These are phyloP conservation scores for Cajanus cajan DNA, from an alignment of 306 rosid species.

Conservation along the genomic window DNA sequence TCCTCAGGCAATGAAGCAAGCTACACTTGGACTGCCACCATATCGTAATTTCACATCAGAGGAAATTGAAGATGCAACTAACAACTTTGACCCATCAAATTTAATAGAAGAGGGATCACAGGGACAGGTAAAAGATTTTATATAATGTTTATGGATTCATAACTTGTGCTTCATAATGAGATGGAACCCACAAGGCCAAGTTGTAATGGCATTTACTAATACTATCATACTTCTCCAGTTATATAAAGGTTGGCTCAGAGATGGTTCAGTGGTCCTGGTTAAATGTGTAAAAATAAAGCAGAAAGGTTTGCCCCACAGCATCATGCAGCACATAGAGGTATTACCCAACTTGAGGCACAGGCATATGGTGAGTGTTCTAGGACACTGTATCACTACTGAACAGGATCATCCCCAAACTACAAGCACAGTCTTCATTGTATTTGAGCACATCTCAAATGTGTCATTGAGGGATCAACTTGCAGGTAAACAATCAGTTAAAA, in stretches of 20 bases:
- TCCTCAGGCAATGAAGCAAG: conserved; percentile 63
- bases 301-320: conserved; percentile 55
- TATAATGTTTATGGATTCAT: conserved; percentile 8
- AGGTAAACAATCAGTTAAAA: conserved; percentile 42
- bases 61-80: conserved; percentile 87
- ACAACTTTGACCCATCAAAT: conserved; percentile 69
- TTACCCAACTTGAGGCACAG: conserved; percentile 75
- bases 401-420: conserved; percentile 69
- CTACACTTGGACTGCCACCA: conserved; percentile 63
- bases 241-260: conserved; percentile 71
- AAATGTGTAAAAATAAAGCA: conserved; percentile 63
- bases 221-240: conserved; percentile 40
- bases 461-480: conserved; percentile 69
- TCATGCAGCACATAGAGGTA: conserved; percentile 55
- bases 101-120: conserved; percentile 62
- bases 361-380: conserved; percentile 87
- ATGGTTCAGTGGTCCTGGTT: conserved; percentile 69
- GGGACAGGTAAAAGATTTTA: conserved; percentile 59
- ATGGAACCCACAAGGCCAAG: conserved; percentile 29
- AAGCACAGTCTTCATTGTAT: conserved; percentile 59
- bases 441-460: conserved; percentile 65
- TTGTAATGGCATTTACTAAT: background rate
- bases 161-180: background rate
- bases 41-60: conserved; percentile 71
- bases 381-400: conserved; percentile 63